Evolutionary conservation across 176 grass and related monocot species (phyloP).

Genomic region (Canna indica): DNA sequence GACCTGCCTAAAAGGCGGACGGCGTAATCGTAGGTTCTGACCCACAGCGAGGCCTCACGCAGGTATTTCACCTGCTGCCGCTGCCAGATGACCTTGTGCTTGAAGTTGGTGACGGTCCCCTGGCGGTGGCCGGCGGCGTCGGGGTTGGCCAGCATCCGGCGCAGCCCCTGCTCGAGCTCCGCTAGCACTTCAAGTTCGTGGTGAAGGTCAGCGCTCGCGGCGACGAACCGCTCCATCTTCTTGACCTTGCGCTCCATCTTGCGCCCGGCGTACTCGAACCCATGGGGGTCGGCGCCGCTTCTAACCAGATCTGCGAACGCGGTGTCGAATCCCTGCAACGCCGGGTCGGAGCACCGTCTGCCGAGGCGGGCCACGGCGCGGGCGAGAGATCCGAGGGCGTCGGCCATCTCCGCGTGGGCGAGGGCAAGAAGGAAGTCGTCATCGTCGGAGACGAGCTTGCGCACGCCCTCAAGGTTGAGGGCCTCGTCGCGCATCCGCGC

Average conservation of each 20-base stretch:
- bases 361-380: conserved; percentile 28
- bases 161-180: conserved; percentile 59
- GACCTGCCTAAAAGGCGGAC: conserved; percentile 64
- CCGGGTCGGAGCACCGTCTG: conserved; percentile 38
- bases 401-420: conserved; percentile 38
- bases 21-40: conserved; percentile 51
- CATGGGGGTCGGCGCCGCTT: conserved; percentile 32
- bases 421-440: conserved; percentile 44
- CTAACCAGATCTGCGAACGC: conserved; percentile 40
- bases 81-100: conserved; percentile 43
- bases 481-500: conserved; percentile 22
- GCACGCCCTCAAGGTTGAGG: conserved; percentile 54
- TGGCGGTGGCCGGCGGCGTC: not conserved
- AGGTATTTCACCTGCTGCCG: conserved; percentile 54
- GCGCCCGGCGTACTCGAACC: conserved; percentile 29
- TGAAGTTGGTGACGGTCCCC: conserved; percentile 10
- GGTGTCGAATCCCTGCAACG: conserved; percentile 39
- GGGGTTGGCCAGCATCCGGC: conserved; percentile 6
- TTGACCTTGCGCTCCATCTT: conserved; percentile 80
- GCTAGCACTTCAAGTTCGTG: conserved; percentile 70
- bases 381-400: conserved; percentile 22
- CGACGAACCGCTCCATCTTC: conserved; percentile 69
- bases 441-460: conserved; percentile 43
- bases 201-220: conserved; percentile 29
- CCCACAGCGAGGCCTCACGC: conserved; percentile 52